phyloP scores from a whole-genome alignment of 2,329 filamentous ascomycete genomes.

The Trichoderma sp. region DNA sequence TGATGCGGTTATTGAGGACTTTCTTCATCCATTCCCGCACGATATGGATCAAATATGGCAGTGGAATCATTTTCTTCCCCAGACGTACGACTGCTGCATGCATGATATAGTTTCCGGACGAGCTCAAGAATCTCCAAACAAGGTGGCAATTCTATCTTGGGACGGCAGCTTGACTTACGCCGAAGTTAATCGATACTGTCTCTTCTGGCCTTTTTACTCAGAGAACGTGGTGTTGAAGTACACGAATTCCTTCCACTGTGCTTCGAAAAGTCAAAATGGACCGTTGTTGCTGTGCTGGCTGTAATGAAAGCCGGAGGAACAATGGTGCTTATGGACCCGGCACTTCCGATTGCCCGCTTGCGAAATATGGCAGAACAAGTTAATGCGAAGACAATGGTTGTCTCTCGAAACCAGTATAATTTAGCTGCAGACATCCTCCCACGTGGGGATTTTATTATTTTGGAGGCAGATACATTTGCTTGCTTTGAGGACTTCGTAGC shows the following conservation, averaged over 20 bases:
- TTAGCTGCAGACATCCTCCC: not conserved
- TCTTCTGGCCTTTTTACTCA: not conserved
- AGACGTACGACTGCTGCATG: not conserved
- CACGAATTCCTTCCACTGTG: slow-evolving; percentile 33
- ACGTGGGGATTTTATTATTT: not conserved
- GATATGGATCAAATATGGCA: slow-evolving; percentile 12
- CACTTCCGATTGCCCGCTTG: slow-evolving; percentile 8
- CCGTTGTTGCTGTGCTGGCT: slow-evolving; percentile 34
- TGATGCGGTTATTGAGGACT: not conserved
- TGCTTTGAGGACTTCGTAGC: not conserved
- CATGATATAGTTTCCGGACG: not conserved
- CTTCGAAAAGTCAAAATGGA: slow-evolving; percentile 37
- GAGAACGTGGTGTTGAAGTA: not conserved
- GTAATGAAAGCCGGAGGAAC: slow-evolving; percentile 39
- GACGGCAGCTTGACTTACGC: slow-evolving; percentile 17
- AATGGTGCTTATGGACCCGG: slow-evolving; percentile 36
- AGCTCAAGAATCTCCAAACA: not conserved
- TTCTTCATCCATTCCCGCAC: not conserved
- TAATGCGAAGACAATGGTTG: not conserved
- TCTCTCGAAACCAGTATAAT: not conserved
- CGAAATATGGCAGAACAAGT: not conserved
- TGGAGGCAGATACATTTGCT: not conserved
- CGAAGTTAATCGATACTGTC: not conserved
- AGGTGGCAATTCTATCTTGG: slow-evolving; percentile 15
- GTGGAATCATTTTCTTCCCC: slow-evolving; percentile 14